These are phyloP conservation scores for Dichomitus squalens DNA, from an alignment of 1,284 basidiomycete genomes.

Conservation along the genomic window DNA sequence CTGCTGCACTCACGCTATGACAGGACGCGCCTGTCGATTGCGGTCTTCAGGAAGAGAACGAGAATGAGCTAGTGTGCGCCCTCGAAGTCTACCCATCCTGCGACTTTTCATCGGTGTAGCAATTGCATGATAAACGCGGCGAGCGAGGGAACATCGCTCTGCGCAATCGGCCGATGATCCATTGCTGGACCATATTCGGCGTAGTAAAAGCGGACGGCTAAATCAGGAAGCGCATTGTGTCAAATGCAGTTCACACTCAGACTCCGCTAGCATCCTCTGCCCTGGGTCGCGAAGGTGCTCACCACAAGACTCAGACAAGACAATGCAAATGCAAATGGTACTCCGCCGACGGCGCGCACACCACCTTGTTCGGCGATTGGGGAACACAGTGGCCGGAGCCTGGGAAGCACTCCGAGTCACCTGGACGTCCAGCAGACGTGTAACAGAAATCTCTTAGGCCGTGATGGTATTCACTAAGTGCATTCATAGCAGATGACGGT, in stretches of 20 bases:
- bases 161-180: neutral
- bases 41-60: neutral
- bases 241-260: neutral
- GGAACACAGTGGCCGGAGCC: neutral
- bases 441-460: neutral
- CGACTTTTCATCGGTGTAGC: neutral
- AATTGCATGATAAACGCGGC: neutral
- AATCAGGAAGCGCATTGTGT: neutral
- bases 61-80: neutral
- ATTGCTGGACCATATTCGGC: neutral
- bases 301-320: neutral
- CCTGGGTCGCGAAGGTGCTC: neutral
- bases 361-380: neutral
- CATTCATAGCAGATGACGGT: slow-evolving; percentile 7
- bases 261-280: neutral
- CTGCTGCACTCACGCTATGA: slow-evolving; percentile 2
- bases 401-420: neutral
- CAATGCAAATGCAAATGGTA: neutral
- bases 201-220: neutral
- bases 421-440: neutral
- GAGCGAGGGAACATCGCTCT: neutral
- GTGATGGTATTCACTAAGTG: slow-evolving; percentile 5
- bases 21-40: neutral
- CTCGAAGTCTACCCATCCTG: neutral
- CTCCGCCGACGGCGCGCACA: neutral